These are phyloP conservation scores for Eimeria necatrix DNA, from an alignment of 169 alveolate genomes.

Conservation along the genomic window DNA sequence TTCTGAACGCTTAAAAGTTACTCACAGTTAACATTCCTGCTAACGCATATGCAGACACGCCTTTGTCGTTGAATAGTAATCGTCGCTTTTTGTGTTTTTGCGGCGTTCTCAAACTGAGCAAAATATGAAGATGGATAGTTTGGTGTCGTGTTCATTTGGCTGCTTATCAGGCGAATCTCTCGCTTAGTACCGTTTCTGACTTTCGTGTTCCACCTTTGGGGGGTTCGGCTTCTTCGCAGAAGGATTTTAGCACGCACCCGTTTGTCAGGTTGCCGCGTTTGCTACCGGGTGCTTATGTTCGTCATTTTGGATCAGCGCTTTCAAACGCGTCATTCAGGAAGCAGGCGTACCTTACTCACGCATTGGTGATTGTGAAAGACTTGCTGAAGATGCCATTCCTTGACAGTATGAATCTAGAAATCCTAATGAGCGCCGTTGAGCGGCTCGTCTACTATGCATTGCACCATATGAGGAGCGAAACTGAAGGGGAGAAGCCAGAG, in stretches of 20 bases:
- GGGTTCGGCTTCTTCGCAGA: background rate
- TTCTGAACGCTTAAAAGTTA: no score
- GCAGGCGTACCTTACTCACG: background rate
- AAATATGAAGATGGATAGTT: background rate
- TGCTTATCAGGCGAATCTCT: background rate
- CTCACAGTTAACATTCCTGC: no score
- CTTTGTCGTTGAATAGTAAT: no score
- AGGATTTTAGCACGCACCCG: constrained; percentile 20
- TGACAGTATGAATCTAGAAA: background rate
- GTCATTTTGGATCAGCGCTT: background rate
- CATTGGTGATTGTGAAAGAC: background rate
- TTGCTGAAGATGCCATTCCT: constrained; percentile 12
- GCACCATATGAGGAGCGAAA: background rate
- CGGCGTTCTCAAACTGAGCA: background rate
- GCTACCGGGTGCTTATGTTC: background rate
- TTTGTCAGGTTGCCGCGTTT: background rate
- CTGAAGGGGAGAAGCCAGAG: background rate
- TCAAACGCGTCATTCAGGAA: background rate
- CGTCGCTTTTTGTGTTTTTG: no score
- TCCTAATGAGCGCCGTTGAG: background rate
- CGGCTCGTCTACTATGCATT: background rate
- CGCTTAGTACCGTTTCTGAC: no score
- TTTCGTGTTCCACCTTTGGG: no score
- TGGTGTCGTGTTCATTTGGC: background rate
- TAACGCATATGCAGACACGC: no score